Conservation (phyloP, 2,329 filamentous ascomycete genomes). For the Didymellaceae sp. region DNA sequence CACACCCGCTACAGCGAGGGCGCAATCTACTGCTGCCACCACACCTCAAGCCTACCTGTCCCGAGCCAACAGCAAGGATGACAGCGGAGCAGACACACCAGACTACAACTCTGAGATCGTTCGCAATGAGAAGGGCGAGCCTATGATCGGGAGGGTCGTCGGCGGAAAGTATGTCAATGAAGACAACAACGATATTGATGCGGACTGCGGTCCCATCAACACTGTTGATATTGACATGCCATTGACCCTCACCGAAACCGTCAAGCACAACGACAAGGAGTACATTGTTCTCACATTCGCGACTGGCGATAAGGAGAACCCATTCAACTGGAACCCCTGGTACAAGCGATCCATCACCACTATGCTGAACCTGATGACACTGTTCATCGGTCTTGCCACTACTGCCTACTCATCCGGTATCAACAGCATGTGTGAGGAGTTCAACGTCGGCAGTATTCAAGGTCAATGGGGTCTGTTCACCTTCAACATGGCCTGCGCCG, state of each 20-base stretch:
- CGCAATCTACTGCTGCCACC: slow-evolving; percentile 15
- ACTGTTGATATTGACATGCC: slow-evolving; percentile 38
- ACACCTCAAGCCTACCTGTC: slow-evolving; percentile 19
- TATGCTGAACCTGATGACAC: slow-evolving; percentile 38
- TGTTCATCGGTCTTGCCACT: slow-evolving; percentile 37
- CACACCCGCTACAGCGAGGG: slow-evolving; percentile 15
- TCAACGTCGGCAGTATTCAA: slow-evolving; percentile 30
- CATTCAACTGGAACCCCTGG: slow-evolving; percentile 39
- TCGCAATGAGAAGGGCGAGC: slow-evolving; percentile 35
- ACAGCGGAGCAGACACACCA: slow-evolving; percentile 6
- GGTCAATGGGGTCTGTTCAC: slow-evolving; percentile 36
- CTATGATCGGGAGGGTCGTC: slow-evolving; percentile 30
- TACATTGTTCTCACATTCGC: slow-evolving; percentile 36
- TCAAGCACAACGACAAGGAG: slow-evolving; percentile 33
- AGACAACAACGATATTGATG: slow-evolving; percentile 31
- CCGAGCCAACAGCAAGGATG: slow-evolving; percentile 15
- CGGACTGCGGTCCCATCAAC: slow-evolving; percentile 34
- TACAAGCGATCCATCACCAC: slow-evolving; percentile 38
- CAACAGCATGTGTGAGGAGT: slow-evolving; percentile 36
- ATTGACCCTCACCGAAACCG: slow-evolving; percentile 34
- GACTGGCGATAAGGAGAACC: slow-evolving; percentile 35
- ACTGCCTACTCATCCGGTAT: slow-evolving; percentile 38
- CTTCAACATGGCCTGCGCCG: slow-evolving; percentile 37
- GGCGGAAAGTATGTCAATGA: slow-evolving; percentile 32
- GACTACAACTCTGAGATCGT: slow-evolving; percentile 23